phyloP scores from a whole-genome alignment of 257 asterid genomes.

The Penstemon barbatus region DNA sequence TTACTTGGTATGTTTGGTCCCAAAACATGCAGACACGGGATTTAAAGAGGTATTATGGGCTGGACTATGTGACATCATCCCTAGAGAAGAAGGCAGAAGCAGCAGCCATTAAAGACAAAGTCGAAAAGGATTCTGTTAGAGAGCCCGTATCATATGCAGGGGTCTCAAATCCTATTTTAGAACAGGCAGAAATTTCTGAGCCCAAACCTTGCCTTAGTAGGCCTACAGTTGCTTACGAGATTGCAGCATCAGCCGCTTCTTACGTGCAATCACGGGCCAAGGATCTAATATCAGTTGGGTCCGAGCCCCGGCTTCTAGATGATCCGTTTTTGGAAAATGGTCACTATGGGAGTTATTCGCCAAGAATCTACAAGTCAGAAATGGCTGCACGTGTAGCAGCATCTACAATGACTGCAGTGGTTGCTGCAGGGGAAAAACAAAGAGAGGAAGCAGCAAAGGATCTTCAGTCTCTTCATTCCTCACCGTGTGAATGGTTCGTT shows the following conservation, averaged over 20 bases:
- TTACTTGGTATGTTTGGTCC: neutral
- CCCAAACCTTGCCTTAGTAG: constrained; percentile 29
- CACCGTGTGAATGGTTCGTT: constrained; percentile 91
- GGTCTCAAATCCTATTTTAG: constrained; percentile 4
- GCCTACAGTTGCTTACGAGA: constrained; percentile 64
- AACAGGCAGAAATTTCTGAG: constrained; percentile 20
- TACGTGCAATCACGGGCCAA: constrained; percentile 60
- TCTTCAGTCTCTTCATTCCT: constrained; percentile 76
- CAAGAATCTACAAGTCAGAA: constrained; percentile 43
- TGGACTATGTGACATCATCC: constrained; percentile 80
- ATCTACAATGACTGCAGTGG: constrained; percentile 81
- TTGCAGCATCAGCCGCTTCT: constrained; percentile 82
- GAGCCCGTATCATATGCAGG: constrained; percentile 19
- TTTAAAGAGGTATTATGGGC: constrained; percentile 61
- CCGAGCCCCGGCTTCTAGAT: too few relatives aligned
- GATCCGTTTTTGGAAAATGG: too few relatives aligned
- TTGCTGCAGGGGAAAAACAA: constrained; percentile 77
- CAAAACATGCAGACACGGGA: constrained; percentile 60
- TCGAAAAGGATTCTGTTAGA: constrained; percentile 42
- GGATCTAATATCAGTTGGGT: constrained; percentile 33
- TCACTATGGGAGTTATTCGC: too few relatives aligned
- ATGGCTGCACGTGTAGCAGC: constrained; percentile 82
- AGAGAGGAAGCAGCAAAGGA: constrained; percentile 77
- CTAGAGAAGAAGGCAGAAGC: constrained; percentile 69
- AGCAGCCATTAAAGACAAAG: constrained; percentile 41